These are phyloP conservation scores for Ceratorhiza oryzae-sativae DNA, from an alignment of 1,284 basidiomycete species.

Conservation along the genomic window DNA sequence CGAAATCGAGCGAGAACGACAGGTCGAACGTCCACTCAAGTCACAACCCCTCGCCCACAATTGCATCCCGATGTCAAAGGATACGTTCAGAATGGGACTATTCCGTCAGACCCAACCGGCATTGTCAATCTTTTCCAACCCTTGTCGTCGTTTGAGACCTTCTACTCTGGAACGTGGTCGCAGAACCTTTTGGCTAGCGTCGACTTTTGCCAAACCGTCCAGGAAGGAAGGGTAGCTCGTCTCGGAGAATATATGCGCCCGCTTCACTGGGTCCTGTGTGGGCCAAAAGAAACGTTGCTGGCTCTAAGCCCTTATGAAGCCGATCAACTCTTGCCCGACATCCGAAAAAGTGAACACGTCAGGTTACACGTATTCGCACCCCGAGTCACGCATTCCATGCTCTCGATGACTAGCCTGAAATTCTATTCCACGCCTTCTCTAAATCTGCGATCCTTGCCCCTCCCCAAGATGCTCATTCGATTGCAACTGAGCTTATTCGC, in stretches of 20 bases:
- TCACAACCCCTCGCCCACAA: neutral
- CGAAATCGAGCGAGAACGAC: conserved; percentile 38
- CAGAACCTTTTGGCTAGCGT: neutral
- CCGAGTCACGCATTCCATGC: conserved; percentile 51
- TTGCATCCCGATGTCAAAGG: neutral
- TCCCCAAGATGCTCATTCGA: neutral
- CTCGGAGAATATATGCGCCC: conserved; percentile 31
- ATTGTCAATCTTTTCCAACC: neutral
- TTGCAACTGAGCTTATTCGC: conserved; percentile 55
- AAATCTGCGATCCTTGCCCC: neutral
- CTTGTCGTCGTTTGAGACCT: neutral
- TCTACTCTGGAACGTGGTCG: neutral
- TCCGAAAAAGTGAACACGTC: conserved; percentile 51
- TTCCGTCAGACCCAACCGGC: neutral
- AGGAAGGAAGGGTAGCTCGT: neutral
- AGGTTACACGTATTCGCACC: conserved; percentile 58
- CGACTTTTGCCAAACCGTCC: conserved; percentile 50
- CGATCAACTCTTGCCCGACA: conserved; percentile 53
- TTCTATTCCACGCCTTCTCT: conserved; percentile 13
- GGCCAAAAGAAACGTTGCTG: conserved; percentile 51
- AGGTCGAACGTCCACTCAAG: conserved; percentile 25
- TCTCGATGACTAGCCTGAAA: conserved; percentile 12
- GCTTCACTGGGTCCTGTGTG: conserved; percentile 55
- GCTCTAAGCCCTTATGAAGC: conserved; percentile 59
- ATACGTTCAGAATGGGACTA: neutral